Evolutionary conservation across 2,329 filamentous ascomycete genomes (phyloP), one percentile per base, ranked within the genome.

Genomic region (Cordyceps cateniannulata): DNA sequence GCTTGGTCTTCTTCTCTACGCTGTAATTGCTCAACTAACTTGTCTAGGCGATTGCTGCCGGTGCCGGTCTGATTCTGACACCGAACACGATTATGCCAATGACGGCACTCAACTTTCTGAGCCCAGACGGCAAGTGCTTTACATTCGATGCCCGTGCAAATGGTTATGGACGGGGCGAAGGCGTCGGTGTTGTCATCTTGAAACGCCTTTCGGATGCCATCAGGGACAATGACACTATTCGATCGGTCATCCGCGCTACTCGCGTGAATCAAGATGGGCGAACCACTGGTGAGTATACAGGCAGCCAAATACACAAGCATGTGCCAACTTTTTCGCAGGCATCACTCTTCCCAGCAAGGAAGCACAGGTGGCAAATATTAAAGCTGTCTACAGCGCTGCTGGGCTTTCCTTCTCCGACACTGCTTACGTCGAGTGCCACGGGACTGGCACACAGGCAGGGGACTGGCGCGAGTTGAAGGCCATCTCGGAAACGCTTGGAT

Each of bases 161-260:
- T 62, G 87, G 86, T 1, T 89, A 88, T 66, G 85, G 81, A 0
- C 77, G 85, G 35, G 86, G 85, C 1, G 86, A 89, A 66, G 86
- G 85, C 0, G 75, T 83, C 27, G 84, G 79, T 0, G 76, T 82
- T n/a, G 70, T 89, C 1, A 66, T 88, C 3, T 67, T 89, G 51
- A 88, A 88, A 69, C 78, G 78, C 1, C 72, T 88, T 0, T 72
- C 76, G 6, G 80, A 85, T 67, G 86, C 86, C 1, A 65, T 87
- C 5, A 72, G 73, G 12, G 81, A 84, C 64, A 81, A 82, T n/a
- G 83, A 88, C 66, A 79, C 79, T 0, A 81, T 85, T 58, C 76
- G 81, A 10, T 79, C 77, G 12, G 75, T 85, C 24, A 81, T 86
- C 60, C 77, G 81, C n/a, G 80, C 76, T 5, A 82, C 77, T 0